These are phyloP conservation scores for Plasmodium ovale DNA, from an alignment of 169 alveolate genomes.

Conservation along the genomic window DNA sequence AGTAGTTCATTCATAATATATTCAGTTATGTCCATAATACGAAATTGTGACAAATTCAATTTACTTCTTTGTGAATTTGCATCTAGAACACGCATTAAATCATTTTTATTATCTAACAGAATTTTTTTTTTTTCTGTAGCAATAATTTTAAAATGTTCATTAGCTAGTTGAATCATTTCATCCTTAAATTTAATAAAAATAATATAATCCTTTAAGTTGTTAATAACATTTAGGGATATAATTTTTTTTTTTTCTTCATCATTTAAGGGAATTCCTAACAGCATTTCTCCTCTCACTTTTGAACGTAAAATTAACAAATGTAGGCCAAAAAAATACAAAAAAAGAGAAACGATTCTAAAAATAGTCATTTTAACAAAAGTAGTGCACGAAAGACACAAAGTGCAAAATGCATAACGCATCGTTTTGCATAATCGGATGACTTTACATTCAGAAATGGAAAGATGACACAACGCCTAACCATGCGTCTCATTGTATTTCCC, in stretches of 20 bases:
- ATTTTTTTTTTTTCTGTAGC: neutral
- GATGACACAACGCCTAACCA: too few relatives aligned
- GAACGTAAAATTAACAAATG: neutral
- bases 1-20: conserved; percentile 14
- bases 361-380: conserved; percentile 13
- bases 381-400: too few relatives aligned
- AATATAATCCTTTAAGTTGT: conserved; percentile 3
- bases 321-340: neutral
- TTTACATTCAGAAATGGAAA: too few relatives aligned
- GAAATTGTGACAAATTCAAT: neutral
- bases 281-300: neutral
- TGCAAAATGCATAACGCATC: too few relatives aligned
- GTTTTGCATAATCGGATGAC: too few relatives aligned
- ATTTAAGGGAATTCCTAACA: conserved; percentile 16
- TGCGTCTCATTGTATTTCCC: too few relatives aligned
- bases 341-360: neutral
- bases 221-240: conserved; percentile 7
- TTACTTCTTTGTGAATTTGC: neutral
- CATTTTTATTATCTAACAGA: conserved; percentile 13
- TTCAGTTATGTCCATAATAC: neutral
- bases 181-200: conserved; percentile 13
- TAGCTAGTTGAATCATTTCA: conserved; percentile 4
- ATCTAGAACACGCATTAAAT: conserved; percentile 14
- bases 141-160: conserved; percentile 4
- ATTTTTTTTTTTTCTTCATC: conserved; percentile 13